phyloP scores from a whole-genome alignment of 768 basidiomycete species.

The Mycena belliarum region DNA sequence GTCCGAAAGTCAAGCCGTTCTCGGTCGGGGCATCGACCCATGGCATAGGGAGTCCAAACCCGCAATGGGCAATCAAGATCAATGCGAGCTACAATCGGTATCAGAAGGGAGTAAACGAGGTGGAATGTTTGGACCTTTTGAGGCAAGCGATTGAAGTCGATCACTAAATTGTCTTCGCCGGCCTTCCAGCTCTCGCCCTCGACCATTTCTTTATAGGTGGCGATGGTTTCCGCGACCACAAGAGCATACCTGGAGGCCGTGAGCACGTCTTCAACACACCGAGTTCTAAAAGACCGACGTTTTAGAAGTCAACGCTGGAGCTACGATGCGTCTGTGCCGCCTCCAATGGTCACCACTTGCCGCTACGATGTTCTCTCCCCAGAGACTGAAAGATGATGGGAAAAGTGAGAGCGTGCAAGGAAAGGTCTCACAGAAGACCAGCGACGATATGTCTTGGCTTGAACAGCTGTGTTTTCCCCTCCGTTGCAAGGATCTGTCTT shows the following conservation, averaged over 20 bases:
- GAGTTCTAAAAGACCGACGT: background rate
- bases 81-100: background rate
- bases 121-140: background rate
- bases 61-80: conserved; percentile 4
- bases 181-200: background rate
- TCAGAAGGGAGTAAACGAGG: background rate
- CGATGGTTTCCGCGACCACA: conserved; percentile 1
- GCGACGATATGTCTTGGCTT: background rate
- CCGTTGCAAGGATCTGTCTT: background rate
- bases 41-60: conserved; percentile 2
- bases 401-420: background rate
- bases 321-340: conserved; percentile 1
- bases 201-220: conserved; percentile 1
- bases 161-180: background rate
- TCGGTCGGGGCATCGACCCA: background rate
- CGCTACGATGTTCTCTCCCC: conserved; percentile 2
- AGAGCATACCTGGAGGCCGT: background rate
- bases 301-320: background rate
- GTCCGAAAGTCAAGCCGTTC: background rate
- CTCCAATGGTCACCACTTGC: conserved; percentile 1
- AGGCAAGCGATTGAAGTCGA: background rate
- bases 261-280: background rate
- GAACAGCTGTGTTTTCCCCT: conserved; percentile 2
- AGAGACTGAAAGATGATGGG: background rate
- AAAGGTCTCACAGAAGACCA: background rate